Conservation (phyloP, 306 rosid genomes). For the Vigna trinervia region DNA sequence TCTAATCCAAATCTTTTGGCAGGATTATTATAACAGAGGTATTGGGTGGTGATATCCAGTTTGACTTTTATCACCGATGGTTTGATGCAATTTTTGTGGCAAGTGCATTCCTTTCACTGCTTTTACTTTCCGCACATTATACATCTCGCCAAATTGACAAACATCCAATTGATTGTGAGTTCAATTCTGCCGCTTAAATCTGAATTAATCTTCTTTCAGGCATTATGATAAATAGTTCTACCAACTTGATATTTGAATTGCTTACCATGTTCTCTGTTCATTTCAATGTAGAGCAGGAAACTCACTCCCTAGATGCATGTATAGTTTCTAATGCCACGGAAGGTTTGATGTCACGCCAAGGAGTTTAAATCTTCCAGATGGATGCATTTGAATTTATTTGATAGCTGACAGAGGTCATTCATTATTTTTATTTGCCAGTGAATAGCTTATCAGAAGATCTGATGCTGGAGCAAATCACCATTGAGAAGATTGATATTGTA, state of each 20-base stretch:
- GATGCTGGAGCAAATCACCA: slow-evolving; percentile 26
- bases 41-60: slow-evolving; percentile 97
- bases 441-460: slow-evolving; percentile 25
- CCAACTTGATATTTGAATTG: slow-evolving; percentile 31
- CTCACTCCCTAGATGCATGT: slow-evolving; percentile 27
- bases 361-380: slow-evolving; percentile 12
- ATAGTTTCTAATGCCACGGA: slow-evolving; percentile 35
- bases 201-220: slow-evolving; percentile 29
- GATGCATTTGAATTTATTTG: slow-evolving; percentile 41
- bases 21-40: slow-evolving; percentile 98
- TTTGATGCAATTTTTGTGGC: slow-evolving; percentile 98
- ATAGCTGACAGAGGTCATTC: slow-evolving; percentile 1
- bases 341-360: slow-evolving; percentile 40
- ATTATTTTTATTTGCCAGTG: slow-evolving; percentile 31
- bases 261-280: slow-evolving; percentile 29
- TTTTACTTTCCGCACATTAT: slow-evolving; percentile 93
- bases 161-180: slow-evolving; percentile 92
- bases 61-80: slow-evolving; percentile 98
- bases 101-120: slow-evolving; percentile 97
- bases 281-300: slow-evolving; percentile 47
- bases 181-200: slow-evolving; percentile 21
- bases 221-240: slow-evolving; percentile 13
- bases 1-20: slow-evolving; percentile 47
- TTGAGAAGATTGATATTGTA: slow-evolving; percentile 29
- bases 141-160: slow-evolving; percentile 96